phyloP scores from a whole-genome alignment of 2,329 filamentous ascomycete genomes.

The Botrytis deweyae region DNA sequence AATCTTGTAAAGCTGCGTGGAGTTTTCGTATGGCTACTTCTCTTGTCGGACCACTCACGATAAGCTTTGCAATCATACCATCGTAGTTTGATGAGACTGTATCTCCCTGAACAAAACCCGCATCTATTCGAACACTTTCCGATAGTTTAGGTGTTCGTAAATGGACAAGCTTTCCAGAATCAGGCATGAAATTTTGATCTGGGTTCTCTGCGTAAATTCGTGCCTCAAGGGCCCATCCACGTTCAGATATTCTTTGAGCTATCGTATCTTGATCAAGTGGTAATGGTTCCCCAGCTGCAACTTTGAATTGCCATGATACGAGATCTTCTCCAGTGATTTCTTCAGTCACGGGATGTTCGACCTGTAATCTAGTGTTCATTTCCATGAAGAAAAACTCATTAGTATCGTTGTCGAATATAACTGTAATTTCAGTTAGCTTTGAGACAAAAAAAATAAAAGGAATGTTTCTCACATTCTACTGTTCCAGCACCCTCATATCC shows the following conservation, averaged over 20 bases:
- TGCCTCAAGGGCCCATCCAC: constrained; percentile 90
- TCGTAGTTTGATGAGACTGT: constrained; percentile 94
- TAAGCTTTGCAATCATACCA: constrained; percentile 98
- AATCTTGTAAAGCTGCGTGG: constrained; percentile 75
- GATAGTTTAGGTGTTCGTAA: constrained; percentile 69
- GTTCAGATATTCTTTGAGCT: constrained; percentile 66
- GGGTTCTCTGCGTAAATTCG: constrained; percentile 97
- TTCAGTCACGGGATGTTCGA: constrained; percentile 92
- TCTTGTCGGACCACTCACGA: constrained; percentile 78
- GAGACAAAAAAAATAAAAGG: too few relatives aligned
- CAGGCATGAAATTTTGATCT: constrained; percentile 86
- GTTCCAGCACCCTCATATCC: constrained; percentile 89
- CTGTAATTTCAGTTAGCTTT: constrained; percentile 48
- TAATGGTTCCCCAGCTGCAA: constrained; percentile 70
- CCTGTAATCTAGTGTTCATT: constrained; percentile 86
- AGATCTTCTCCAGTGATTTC: constrained; percentile 75
- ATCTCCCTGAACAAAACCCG: constrained; percentile 87
- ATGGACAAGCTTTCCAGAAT: constrained; percentile 85
- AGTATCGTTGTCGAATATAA: constrained; percentile 80
- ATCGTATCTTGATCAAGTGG: constrained; percentile 66
- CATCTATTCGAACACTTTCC: constrained; percentile 82
- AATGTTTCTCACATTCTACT: constrained; percentile 67
- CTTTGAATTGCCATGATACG: constrained; percentile 92
- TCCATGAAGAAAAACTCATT: constrained; percentile 82
- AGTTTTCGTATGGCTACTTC: constrained; percentile 82